A percentile compares a stretch with the other conserved stretches of the same genome.
Evolutionary conservation across 78 protist species (phyloP).

Genomic region (Ministeria vibrans): DNA sequence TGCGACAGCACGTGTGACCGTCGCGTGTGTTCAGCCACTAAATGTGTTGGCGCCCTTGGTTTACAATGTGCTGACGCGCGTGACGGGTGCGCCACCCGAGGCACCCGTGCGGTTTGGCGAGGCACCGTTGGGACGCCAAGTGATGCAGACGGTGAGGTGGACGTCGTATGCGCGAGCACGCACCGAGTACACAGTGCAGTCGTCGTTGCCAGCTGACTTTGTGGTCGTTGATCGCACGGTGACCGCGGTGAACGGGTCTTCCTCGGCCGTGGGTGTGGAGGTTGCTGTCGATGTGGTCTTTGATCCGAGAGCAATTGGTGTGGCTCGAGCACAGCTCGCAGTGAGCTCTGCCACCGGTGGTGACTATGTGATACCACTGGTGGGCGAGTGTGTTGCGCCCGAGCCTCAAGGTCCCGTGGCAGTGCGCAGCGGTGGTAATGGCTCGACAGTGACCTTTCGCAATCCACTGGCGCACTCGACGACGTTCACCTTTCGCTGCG

Average conservation of each 20-base stretch:
- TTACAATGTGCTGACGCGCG: conserved; percentile 27
- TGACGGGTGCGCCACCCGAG: conserved; percentile 24
- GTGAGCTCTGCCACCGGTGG: conserved; percentile 54
- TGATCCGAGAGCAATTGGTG: conserved; percentile 61
- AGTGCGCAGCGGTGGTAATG: conserved; percentile 14
- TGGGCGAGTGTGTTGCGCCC: conserved; percentile 53
- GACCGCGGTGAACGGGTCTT: conserved; percentile 4
- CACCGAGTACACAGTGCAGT: conserved; percentile 20
- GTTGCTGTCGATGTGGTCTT: conserved; percentile 48
- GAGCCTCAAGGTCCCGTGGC: conserved; percentile 65
- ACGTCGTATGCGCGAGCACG: neutral
- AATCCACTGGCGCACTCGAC: conserved; percentile 33
- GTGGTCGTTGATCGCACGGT: neutral
- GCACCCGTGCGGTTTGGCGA: conserved; percentile 15
- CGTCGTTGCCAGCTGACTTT: neutral
- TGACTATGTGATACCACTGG: conserved; percentile 34
- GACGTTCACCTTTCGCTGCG: conserved; percentile 27
- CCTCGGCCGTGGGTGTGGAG: conserved; percentile 32
- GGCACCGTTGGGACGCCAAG: conserved; percentile 29
- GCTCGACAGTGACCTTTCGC: conserved; percentile 29
- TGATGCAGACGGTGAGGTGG: conserved; percentile 40
- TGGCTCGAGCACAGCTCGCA: conserved; percentile 10
- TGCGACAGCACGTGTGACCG: conserved; percentile 20
- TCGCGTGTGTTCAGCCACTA: conserved; percentile 31
- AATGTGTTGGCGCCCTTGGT: conserved; percentile 35